A percentile compares a stretch with the other conserved stretches of the same genome.
Evolutionary conservation across 2,329 filamentous ascomycete genomes (phyloP).

Genomic region (Periconia digitata): DNA sequence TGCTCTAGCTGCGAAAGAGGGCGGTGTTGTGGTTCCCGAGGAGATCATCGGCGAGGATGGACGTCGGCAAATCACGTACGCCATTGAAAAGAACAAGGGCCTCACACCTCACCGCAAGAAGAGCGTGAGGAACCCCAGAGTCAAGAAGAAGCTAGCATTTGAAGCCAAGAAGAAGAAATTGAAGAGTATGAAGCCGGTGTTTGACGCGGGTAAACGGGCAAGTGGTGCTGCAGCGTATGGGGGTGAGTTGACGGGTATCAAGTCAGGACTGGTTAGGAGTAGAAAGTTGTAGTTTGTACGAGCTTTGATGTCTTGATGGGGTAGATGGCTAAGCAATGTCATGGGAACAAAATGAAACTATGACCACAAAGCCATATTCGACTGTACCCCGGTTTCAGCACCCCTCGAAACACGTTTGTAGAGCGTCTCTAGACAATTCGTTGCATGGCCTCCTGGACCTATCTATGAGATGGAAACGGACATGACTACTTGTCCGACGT

Average conservation of each 20-base stretch:
- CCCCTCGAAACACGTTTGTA: too few species aligned
- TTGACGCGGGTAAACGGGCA: slow-evolving; percentile 80
- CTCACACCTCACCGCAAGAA: slow-evolving; percentile 87
- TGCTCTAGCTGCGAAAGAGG: slow-evolving; percentile 56
- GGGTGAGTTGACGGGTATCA: slow-evolving; percentile 94
- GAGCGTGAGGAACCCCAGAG: slow-evolving; percentile 89
- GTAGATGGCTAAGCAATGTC: neutral
- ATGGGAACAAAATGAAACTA: neutral
- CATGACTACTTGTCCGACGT: neutral
- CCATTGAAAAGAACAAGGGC: slow-evolving; percentile 96
- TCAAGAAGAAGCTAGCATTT: slow-evolving; percentile 97
- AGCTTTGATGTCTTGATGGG: too few species aligned
- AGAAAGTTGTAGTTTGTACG: slow-evolving; percentile 56
- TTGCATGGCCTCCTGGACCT: too few species aligned
- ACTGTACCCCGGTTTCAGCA: too few species aligned
- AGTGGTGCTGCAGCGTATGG: slow-evolving; percentile 67
- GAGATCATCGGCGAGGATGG: slow-evolving; percentile 77
- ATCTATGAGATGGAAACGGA: neutral
- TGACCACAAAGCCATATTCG: too few species aligned
- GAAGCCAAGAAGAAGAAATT: slow-evolving; percentile 98
- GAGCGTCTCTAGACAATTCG: too few species aligned
- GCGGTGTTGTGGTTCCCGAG: slow-evolving; percentile 64
- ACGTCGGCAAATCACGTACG: slow-evolving; percentile 68
- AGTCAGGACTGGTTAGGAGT: slow-evolving; percentile 89
- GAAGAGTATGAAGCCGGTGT: slow-evolving; percentile 79